Conservation (phyloP, 495 filamentous ascomycete species). For the Ascobolus immersus region DNA sequence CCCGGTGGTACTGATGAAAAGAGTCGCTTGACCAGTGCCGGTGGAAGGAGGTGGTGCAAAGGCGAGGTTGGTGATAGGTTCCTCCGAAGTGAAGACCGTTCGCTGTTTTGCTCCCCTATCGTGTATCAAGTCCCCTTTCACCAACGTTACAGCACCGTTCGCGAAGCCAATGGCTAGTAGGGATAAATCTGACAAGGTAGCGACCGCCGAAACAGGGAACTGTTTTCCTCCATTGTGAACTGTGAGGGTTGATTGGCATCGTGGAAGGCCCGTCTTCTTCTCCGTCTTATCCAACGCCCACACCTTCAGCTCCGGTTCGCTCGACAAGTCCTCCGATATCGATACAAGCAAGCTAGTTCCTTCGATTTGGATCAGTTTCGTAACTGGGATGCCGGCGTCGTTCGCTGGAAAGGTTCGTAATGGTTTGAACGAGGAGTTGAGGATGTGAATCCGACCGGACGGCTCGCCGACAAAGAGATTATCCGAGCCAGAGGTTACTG, state of each 20-base stretch:
- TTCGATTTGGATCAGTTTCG: slow-evolving; percentile 84
- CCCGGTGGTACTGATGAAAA: background rate
- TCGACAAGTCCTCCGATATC: slow-evolving; percentile 61
- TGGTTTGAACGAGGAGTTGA: slow-evolving; percentile 67
- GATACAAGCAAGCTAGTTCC: slow-evolving; percentile 71
- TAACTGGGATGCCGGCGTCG: slow-evolving; percentile 35
- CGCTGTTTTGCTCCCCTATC: slow-evolving; percentile 89
- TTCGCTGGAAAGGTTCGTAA: slow-evolving; percentile 66
- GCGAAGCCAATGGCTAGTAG: slow-evolving; percentile 89
- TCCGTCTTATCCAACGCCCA: slow-evolving; percentile 89
- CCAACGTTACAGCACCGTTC: slow-evolving; percentile 79
- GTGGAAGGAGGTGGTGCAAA: slow-evolving; percentile 11
- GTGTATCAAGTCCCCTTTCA: slow-evolving; percentile 82
- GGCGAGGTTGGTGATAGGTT: slow-evolving; percentile 51
- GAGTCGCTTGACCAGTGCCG: background rate
- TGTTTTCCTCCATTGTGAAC: slow-evolving; percentile 81
- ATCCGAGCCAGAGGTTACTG: slow-evolving; percentile 63
- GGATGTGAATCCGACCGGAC: slow-evolving; percentile 62
- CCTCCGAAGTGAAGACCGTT: slow-evolving; percentile 87
- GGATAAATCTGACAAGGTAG: slow-evolving; percentile 27
- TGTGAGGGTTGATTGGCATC: slow-evolving; percentile 56
- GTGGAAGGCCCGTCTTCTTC: slow-evolving; percentile 73
- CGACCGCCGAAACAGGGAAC: slow-evolving; percentile 54
- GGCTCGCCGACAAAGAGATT: slow-evolving; percentile 70
- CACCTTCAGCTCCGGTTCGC: slow-evolving; percentile 72